Evolutionary conservation across 2,329 filamentous ascomycete species (phyloP).

Genomic region (Penicillium sp.): DNA sequence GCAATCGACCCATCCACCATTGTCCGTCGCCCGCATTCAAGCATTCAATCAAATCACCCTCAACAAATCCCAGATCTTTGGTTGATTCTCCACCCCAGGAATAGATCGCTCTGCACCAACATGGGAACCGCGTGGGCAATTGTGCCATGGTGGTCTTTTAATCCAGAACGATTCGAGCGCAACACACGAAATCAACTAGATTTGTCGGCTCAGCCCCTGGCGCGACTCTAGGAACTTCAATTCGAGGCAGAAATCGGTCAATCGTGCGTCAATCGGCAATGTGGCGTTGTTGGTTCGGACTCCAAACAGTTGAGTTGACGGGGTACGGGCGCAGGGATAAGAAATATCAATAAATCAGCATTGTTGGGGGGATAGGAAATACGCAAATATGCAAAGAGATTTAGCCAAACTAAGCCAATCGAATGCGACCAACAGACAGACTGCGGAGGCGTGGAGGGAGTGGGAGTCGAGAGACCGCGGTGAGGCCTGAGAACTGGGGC

Average conservation of each 20-base stretch:
- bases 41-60: constrained; percentile 97
- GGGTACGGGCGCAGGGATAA: constrained; percentile 15
- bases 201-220: neutral
- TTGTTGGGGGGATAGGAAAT: constrained; percentile 8
- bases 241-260: neutral
- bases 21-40: constrained; percentile 95
- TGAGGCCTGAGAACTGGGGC: constrained; percentile 38
- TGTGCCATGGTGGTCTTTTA: constrained; percentile 43
- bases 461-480: constrained; percentile 20
- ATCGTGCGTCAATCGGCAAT: neutral
- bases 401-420: neutral
- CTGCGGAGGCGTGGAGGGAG: constrained; percentile 12
- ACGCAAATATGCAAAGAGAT: neutral
- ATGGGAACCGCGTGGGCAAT: constrained; percentile 79
- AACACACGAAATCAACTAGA: neutral
- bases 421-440: neutral
- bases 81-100: constrained; percentile 96
- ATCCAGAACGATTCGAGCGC: constrained; percentile 2
- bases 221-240: neutral
- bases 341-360: constrained; percentile 14
- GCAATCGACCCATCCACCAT: constrained; percentile 96
- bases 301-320: constrained; percentile 9
- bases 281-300: constrained; percentile 4
- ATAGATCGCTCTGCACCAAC: constrained; percentile 88
- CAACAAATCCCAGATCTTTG: constrained; percentile 92